These are phyloP conservation scores for Cyclotella cryptica DNA, from an alignment of 108 stramenopile genomes.

Conservation along the genomic window DNA sequence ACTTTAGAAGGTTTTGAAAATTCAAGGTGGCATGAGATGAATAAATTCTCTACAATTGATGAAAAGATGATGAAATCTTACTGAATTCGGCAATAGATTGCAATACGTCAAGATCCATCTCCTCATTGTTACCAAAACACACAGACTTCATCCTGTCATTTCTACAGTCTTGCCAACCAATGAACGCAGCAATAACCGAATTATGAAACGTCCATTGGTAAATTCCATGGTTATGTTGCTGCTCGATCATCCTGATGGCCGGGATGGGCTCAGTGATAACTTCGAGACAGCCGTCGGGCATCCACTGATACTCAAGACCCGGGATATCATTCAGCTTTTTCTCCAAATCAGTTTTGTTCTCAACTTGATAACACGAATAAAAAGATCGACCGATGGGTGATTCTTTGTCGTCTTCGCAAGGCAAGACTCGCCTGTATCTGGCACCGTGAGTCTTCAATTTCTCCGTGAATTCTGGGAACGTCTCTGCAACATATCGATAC, in stretches of 20 bases:
- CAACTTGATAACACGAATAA: slow-evolving; percentile 71
- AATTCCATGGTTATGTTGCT: slow-evolving; percentile 52
- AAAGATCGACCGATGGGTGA: slow-evolving; percentile 85
- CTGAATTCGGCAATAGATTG: slow-evolving; percentile 67
- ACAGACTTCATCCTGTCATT: slow-evolving; percentile 81
- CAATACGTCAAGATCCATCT: slow-evolving; percentile 63
- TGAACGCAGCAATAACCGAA: slow-evolving; percentile 78
- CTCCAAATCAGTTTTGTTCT: slow-evolving; percentile 58
- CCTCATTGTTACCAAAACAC: slow-evolving; percentile 71
- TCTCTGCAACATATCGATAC: slow-evolving; percentile 62
- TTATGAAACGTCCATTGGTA: slow-evolving; percentile 73
- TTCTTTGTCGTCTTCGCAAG: slow-evolving; percentile 72
- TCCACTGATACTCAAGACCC: slow-evolving; percentile 79
- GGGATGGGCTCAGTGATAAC: slow-evolving; percentile 75
- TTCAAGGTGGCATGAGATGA: background rate
- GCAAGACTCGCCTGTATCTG: slow-evolving; percentile 80
- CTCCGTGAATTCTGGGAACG: slow-evolving; percentile 65
- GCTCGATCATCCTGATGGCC: slow-evolving; percentile 69
- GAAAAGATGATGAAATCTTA: background rate
- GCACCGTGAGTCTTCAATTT: slow-evolving; percentile 66
- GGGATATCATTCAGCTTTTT: slow-evolving; percentile 54
- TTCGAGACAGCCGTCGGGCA: slow-evolving; percentile 63
- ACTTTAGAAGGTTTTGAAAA: slow-evolving; percentile 6
- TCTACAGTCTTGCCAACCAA: slow-evolving; percentile 80
- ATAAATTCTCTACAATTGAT: background rate